phyloP scores from a whole-genome alignment of 106 monocot species.

The Chionographis japonica region DNA sequence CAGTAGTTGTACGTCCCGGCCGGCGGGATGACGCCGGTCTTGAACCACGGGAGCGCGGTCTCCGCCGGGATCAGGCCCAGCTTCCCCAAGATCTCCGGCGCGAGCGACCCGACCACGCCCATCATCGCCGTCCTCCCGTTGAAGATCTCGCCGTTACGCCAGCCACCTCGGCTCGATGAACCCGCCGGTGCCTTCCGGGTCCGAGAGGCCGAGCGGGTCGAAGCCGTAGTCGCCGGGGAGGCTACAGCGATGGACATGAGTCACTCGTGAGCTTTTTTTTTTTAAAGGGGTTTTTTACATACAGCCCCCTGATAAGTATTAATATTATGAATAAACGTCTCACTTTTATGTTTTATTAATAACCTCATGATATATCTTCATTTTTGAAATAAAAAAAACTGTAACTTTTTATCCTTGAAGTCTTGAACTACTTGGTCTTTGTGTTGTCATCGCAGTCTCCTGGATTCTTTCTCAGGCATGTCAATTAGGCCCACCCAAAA shows the following conservation, averaged over 20 bases:
- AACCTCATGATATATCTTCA: too few species aligned
- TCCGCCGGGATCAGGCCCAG: conserved; percentile 71
- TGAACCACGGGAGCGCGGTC: conserved; percentile 94
- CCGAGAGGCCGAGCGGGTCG: conserved; percentile 90
- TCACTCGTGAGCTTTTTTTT: too few species aligned
- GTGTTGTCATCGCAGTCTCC: too few species aligned
- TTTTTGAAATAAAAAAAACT: too few species aligned
- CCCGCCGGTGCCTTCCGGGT: conserved; percentile 92
- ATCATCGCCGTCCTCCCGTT: conserved; percentile 94
- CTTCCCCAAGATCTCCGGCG: conserved; percentile 82
- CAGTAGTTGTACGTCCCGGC: conserved; percentile 96
- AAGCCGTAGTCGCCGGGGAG: conserved; percentile 94
- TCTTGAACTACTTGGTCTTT: too few species aligned
- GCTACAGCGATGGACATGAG: conserved; percentile 18
- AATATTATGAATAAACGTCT: too few species aligned
- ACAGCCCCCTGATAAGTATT: too few species aligned
- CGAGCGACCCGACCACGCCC: conserved; percentile 61
- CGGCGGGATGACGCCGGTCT: conserved; percentile 89
- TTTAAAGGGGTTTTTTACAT: too few species aligned
- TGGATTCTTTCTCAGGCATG: too few species aligned
- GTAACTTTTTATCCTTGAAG: too few species aligned
- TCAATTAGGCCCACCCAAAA: too few species aligned
- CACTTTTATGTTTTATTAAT: too few species aligned
- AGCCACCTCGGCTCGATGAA: conserved; percentile 99
- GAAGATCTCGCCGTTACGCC: conserved; percentile 90